Conservation (phyloP, 108 stramenopile species). For the Nitzschia sp. region DNA sequence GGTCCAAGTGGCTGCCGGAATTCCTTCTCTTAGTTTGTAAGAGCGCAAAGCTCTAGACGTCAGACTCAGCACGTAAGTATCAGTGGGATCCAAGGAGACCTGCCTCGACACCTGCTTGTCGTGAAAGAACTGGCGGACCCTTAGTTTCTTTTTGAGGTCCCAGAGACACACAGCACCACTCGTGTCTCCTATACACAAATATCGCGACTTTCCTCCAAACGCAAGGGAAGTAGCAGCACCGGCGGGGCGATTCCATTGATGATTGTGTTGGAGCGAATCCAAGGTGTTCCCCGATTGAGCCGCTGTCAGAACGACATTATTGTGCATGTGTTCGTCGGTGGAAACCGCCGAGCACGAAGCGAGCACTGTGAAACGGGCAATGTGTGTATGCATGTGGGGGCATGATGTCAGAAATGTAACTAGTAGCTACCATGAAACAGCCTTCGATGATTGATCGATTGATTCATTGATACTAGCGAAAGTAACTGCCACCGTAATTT, state of each 20-base stretch:
- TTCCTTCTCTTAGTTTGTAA: constrained; percentile 37
- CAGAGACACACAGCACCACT: constrained; percentile 42
- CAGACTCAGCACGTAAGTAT: constrained; percentile 39
- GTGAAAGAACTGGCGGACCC: constrained; percentile 41
- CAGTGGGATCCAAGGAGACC: constrained; percentile 40
- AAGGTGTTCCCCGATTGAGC: constrained; percentile 20
- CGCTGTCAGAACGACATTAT: constrained; percentile 32
- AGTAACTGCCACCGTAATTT: neutral
- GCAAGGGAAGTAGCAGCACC: constrained; percentile 23
- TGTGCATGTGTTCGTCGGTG: constrained; percentile 18
- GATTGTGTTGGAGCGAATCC: constrained; percentile 42
- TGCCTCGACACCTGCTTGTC: constrained; percentile 14
- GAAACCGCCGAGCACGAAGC: constrained; percentile 35
- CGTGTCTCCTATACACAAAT: constrained; percentile 38
- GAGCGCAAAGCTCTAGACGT: constrained; percentile 13
- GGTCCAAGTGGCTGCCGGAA: neutral
- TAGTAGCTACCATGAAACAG: too few species aligned
- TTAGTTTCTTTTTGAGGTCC: constrained; percentile 42
- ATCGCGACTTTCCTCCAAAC: constrained; percentile 50
- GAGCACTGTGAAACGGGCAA: constrained; percentile 20
- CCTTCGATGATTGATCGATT: too few species aligned
- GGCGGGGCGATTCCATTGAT: constrained; percentile 13
- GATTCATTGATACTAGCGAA: too few species aligned
- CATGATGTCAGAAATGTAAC: too few species aligned
- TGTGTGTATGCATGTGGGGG: too few species aligned